Base-by-base conservation (phyloP, 371 early-diverging fungal species). In the Circinella minor region DNA sequence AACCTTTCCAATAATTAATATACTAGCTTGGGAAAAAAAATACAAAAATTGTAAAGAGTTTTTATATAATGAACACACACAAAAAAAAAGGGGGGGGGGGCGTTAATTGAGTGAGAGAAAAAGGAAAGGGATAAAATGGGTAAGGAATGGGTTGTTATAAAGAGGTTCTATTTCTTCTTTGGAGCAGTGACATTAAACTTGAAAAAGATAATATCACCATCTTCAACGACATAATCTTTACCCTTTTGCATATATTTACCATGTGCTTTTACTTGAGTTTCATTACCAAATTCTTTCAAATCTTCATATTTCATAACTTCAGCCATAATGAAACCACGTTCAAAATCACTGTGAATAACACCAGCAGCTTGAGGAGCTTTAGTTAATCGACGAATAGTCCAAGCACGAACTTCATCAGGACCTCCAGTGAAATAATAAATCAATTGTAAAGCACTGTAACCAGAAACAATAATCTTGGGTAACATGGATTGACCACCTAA, bases 391-490 rank as follows among this genome's bases (percentile, higher is more conserved):
- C 97, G 88, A 66, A 96, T 91, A 36, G 98, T 98, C 98, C 98
- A 98, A 14, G 96, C 93, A 68, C 97, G 90, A 20, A 97, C 97
- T 83, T 99, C 99, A 72, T 93, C 92, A 10, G 91, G 88, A 63
- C 99, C 99, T 65, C 90, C 95, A 4, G 99, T 99, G 82, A 99
- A 99, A 87, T 92, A 99, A 85, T 98, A 98, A 73, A 93, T 91
- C 34, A 99, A 85, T 65, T 93, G 87, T 61, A 99, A 87, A 46
- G 95, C 90, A 59, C 90, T 85, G 80, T 99, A 97, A 43, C 99
- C 99, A 15, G 91, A 86, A 15, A 91, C 88, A 70, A 99, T 94
- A 71, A 99, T 94, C 86, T 96, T 96, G 72, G 94, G 93, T 62
- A 95, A 77, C 10, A 91, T 91, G 54, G 95, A 95, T 37, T 74